phyloP scores from a whole-genome alignment of 176 grass and related monocot genomes.

The Lolium multiflorum region DNA sequence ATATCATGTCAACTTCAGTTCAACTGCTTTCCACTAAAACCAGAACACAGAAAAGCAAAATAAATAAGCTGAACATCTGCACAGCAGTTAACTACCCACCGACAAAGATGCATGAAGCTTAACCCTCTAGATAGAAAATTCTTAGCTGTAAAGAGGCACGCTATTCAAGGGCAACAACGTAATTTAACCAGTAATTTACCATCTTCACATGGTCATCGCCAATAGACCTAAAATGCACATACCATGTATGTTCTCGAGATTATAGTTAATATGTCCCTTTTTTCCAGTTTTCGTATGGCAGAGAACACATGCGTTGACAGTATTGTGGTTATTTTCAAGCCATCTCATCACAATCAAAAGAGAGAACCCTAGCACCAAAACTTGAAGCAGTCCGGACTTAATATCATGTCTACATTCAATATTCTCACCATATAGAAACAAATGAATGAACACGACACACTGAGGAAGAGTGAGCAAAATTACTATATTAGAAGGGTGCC shows the following conservation, averaged over 20 bases:
- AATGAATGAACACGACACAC: not conserved
- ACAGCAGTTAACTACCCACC: not conserved
- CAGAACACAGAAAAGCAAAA: not conserved
- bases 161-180: not conserved
- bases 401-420: not conserved
- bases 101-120: conserved; percentile 10
- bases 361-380: not conserved
- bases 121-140: not conserved
- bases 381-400: not conserved
- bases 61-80: conserved; percentile 26
- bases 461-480: not conserved
- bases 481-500: not conserved
- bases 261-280: not conserved
- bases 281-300: not conserved
- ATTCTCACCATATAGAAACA: not conserved
- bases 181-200: not conserved
- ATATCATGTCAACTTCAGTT: conserved; percentile 14
- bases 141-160: not conserved
- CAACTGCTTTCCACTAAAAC: not conserved
- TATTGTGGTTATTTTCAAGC: not conserved
- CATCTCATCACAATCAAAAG: not conserved
- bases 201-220: not conserved
- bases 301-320: not conserved
- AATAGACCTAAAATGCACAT: not conserved
- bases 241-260: too few relatives aligned